Base-by-base conservation (phyloP, 345 rosid species). In the Bruguiera parviflora region DNA sequence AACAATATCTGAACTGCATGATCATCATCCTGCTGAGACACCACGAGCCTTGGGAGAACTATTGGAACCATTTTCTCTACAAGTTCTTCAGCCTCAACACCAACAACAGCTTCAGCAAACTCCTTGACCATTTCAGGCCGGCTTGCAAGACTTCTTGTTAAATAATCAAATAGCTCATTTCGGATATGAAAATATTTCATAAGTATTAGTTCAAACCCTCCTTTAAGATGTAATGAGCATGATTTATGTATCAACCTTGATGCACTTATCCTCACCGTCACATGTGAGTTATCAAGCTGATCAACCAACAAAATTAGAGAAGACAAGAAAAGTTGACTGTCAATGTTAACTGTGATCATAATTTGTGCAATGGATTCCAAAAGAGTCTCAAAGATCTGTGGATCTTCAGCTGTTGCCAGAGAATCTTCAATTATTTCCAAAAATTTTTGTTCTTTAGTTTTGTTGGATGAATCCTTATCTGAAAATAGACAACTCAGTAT, bases 21-120 rank as follows among this genome's bases (percentile, higher is more conserved):
- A 65, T 81, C 80, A 78, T 88, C 83, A 60, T 86, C 87, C 81
- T 80, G 83, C 83, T 85, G 83, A 74, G 89, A 86, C 66, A 91
- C 91, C 78, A 94, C 87, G 29, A 94, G 97, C 84, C 89, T 91
- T 72, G 97, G 97, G 77, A 94, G 92, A 78, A 89, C 89, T 71
- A 82, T 77, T 20, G 96, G 98, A 71, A 94, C 77, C 91, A 91
- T 89, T 80, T 80, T 88, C 78, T 71, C 82, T 64, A 86, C 84
- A 59, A 94, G 85, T 66, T 94, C 86, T 74, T 85, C 83, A 61
- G 75, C 83, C 75, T 86, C 96, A 73, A 89, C 79, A 53, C 95
- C 96, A 71, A 85, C 75, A 75, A 87, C 90, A 53, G 92, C 95
- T 86, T 94, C 98, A 21, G 96, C 92, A 83, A 94, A 84, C 88